phyloP scores from a whole-genome alignment of 176 grass and related monocot genomes.

The Stipa capillata region DNA sequence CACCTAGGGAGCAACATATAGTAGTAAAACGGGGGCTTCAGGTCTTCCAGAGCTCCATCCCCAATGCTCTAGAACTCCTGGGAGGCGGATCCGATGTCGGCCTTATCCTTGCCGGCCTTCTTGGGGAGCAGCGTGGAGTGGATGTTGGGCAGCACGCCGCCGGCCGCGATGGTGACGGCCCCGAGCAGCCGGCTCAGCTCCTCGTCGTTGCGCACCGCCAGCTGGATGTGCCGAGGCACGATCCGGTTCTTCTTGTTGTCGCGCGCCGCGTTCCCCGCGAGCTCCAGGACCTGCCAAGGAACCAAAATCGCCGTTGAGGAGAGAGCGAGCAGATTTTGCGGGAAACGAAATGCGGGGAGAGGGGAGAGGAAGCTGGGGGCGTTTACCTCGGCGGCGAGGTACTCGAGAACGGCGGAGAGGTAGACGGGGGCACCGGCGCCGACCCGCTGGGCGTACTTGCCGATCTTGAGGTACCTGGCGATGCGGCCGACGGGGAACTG shows the following conservation, averaged over 20 bases:
- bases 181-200: conserved; percentile 40
- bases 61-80: conserved; percentile 34
- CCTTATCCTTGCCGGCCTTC: conserved; percentile 47
- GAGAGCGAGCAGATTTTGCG: neutral
- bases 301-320: neutral
- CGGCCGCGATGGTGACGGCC: conserved; percentile 38
- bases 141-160: conserved; percentile 56
- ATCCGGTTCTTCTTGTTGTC: conserved; percentile 68
- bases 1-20: neutral
- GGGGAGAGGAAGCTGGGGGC: rapidly evolving
- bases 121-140: conserved; percentile 37
- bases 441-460: conserved; percentile 75
- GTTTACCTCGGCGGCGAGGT: conserved; percentile 65
- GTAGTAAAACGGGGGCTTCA: neutral
- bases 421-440: conserved; percentile 66
- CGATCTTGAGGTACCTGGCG: conserved; percentile 64
- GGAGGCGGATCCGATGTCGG: conserved; percentile 37
- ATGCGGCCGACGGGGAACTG: conserved; percentile 83
- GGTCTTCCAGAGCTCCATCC: neutral
- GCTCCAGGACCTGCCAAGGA: conserved; percentile 34
- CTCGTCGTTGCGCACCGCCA: conserved; percentile 60
- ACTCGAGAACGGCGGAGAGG: conserved; percentile 80
- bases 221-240: conserved; percentile 62
- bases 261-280: conserved; percentile 53
- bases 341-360: neutral